These are phyloP conservation scores for Monilinia aucupariae DNA, from an alignment of 2,329 filamentous ascomycete species.

Conservation along the genomic window DNA sequence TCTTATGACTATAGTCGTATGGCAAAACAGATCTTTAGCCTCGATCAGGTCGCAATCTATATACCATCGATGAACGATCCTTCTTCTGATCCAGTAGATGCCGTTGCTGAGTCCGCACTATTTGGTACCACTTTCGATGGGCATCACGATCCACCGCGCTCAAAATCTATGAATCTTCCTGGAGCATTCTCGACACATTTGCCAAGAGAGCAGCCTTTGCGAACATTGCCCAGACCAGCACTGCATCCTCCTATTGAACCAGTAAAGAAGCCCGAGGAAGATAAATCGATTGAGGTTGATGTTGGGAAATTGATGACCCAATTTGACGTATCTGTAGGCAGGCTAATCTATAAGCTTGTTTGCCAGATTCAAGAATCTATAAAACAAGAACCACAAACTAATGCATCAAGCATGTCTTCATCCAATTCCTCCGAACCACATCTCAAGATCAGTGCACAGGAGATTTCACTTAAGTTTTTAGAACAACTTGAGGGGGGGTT, in stretches of 20 bases:
- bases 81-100: slow-evolving; percentile 10
- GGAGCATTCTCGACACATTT: slow-evolving; percentile 54
- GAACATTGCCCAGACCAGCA: neutral
- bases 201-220: slow-evolving; percentile 9
- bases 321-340: slow-evolving; percentile 36
- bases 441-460: slow-evolving; percentile 26
- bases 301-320: slow-evolving; percentile 30
- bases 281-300: slow-evolving; percentile 30
- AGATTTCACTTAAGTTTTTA: slow-evolving; percentile 33
- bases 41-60: slow-evolving; percentile 37
- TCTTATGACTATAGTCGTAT: slow-evolving; percentile 31
- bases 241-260: neutral
- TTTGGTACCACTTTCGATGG: slow-evolving; percentile 24
- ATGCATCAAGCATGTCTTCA: slow-evolving; percentile 14
- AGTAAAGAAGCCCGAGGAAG: neutral
- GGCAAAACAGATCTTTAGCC: slow-evolving; percentile 35
- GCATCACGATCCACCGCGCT: slow-evolving; percentile 27
- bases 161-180: slow-evolving; percentile 48
- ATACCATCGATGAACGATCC: slow-evolving; percentile 24
- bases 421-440: slow-evolving; percentile 15
- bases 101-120: slow-evolving; percentile 13
- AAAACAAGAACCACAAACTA: slow-evolving; percentile 18
- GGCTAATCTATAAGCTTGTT: slow-evolving; percentile 32
- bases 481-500: slow-evolving; percentile 32
- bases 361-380: slow-evolving; percentile 28